Base-by-base conservation (phyloP, 441 rosid species). In the Populus hybrid region DNA sequence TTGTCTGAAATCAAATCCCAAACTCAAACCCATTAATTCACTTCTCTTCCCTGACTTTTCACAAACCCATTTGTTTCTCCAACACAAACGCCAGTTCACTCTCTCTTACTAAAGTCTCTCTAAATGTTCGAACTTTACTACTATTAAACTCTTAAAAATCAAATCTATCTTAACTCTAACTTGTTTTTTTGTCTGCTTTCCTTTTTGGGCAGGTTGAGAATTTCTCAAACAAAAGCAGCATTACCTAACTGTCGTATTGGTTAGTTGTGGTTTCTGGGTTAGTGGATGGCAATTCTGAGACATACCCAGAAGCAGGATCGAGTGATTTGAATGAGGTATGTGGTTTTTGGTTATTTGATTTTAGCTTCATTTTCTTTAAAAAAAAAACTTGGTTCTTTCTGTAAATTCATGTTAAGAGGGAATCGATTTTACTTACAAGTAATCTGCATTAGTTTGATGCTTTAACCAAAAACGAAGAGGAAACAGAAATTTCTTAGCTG, bases 291-390 rank as follows among this genome's bases (percentile, higher is more conserved):
- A 40, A 75, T 83, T 82, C 92, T 35, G 79, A 20, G 36, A 79
- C 81, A 18, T 76, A 83, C 79, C 81, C 89, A 40, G 89, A 80
- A 74, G 85, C 84, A 33, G 88, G 84, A 73, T 72, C 78, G 12
- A 69, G 59, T 1, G 83, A 71, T 78, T 81, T 86, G 6, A 63
- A 71, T 71, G 68, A 36, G 89, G 94, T 90, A 76, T 45, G 73
- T 56, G 77, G 53, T 24, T 36, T 24, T 18, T 70, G 64, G 23
- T 23, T 6, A 24, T 26, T 29, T 29, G 31, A 29, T 29, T 29
- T 29, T 29, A 29, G 31, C 31, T 29, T 29, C 31, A 29, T 29
- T 24, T 24, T 24, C 24, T 24, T 24, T 24, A n/a, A n/a, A n/a
- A 24, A 24, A 24, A 24, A 29, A 28, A 28, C 31, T 29, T 29